A percentile compares a stretch with the other conserved stretches of the same genome.
Conservation (phyloP, 164 flowering plant genomes). For the Paratinospora sagittata region DNA sequence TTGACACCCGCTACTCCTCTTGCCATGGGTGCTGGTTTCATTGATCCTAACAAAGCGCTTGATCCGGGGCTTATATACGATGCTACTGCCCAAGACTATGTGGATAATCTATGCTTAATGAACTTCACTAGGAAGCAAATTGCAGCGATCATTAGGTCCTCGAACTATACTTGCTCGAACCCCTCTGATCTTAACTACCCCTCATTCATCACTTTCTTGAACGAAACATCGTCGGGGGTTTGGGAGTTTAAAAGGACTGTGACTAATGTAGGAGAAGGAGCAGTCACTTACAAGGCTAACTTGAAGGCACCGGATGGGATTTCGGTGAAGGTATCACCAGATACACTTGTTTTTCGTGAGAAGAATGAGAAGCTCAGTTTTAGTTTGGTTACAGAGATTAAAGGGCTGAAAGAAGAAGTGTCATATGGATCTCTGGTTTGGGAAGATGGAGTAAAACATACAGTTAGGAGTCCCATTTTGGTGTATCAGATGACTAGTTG, state of each 20-base stretch:
- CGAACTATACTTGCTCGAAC: constrained; percentile 24
- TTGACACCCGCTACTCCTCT: constrained; percentile 22
- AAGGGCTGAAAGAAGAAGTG: not conserved
- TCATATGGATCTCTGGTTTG: constrained; percentile 34
- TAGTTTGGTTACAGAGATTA: constrained; percentile 11
- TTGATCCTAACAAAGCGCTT: constrained; percentile 39
- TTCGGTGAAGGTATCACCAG: constrained; percentile 22
- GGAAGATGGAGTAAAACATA: constrained; percentile 34
- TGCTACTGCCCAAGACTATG: constrained; percentile 28
- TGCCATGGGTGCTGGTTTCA: constrained; percentile 39
- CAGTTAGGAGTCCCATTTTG: constrained; percentile 52
- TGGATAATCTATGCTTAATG: constrained; percentile 38
- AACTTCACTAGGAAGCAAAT: constrained; percentile 41
- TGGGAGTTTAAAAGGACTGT: constrained; percentile 34
- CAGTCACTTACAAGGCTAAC: constrained; percentile 29
- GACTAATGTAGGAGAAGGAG: constrained; percentile 42
- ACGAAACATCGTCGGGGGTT: not conserved
- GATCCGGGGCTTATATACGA: constrained; percentile 51
- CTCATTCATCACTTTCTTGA: constrained; percentile 36
- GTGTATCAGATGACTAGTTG: constrained; percentile 3
- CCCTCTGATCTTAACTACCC: constrained; percentile 53
- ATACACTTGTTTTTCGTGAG: constrained; percentile 26
- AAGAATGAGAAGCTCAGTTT: constrained; percentile 36
- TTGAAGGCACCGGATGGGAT: constrained; percentile 19
- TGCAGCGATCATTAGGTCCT: constrained; percentile 29